phyloP scores from a whole-genome alignment of 2,329 filamentous ascomycete genomes.

The Hypoxylon sp. region DNA sequence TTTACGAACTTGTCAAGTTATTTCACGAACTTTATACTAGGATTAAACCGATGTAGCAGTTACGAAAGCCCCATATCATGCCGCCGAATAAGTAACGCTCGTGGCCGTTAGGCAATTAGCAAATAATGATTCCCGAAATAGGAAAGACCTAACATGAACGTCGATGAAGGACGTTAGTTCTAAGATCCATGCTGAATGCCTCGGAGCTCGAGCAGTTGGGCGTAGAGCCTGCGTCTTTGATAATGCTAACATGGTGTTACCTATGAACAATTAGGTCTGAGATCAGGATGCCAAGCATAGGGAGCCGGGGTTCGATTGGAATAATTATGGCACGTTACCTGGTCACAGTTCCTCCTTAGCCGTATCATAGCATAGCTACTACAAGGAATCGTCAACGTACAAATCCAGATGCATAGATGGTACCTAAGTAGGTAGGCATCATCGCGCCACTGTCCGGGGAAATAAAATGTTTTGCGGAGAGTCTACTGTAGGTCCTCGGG shows the following conservation, averaged over 20 bases:
- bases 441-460: constrained; percentile 10
- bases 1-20: constrained; percentile 31
- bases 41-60: constrained; percentile 32
- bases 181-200: neutral
- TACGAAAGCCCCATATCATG: constrained; percentile 4
- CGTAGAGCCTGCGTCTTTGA: neutral
- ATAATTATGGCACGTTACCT: constrained; percentile 31
- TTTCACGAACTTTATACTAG: neutral
- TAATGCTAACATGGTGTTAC: constrained; percentile 34
- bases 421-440: neutral
- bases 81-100: constrained; percentile 1
- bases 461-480: constrained; percentile 20
- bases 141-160: constrained; percentile 12
- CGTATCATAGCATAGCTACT: constrained; percentile 1
- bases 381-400: neutral
- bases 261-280: neutral
- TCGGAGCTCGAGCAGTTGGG: neutral
- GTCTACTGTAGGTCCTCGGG: constrained; percentile 22
- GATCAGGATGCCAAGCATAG: constrained; percentile 23
- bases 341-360: constrained; percentile 1
- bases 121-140: constrained; percentile 10
- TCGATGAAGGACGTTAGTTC: constrained; percentile 15
- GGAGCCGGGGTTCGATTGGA: constrained; percentile 9
- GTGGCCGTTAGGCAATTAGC: neutral
- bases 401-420: constrained; percentile 3